Percentiles rank a stretch among this genome's conserved stretches.
Evolutionary conservation across 805 yeast genomes (phyloP).

Genomic region (Candida broadrunensis): DNA sequence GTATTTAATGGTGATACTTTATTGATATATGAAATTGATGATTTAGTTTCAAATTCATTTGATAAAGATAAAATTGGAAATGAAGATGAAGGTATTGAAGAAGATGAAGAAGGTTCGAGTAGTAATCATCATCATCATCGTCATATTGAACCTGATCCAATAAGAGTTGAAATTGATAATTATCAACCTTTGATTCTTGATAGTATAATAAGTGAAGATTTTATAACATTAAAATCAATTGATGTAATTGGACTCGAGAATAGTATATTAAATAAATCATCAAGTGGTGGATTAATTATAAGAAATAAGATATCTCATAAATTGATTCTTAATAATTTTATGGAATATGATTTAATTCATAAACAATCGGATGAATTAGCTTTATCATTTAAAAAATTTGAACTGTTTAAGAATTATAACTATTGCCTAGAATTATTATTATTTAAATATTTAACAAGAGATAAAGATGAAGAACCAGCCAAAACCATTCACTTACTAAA

Average conservation of each 20-base stretch:
- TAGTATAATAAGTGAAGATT: constrained; percentile 4
- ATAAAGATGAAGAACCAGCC: constrained; percentile 15
- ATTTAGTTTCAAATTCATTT: constrained; percentile 11
- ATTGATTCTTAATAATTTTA: constrained; percentile 44
- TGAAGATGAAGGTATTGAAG: constrained; percentile 11
- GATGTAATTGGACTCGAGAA: constrained; percentile 44
- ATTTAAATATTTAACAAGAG: constrained; percentile 36
- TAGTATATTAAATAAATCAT: constrained; percentile 19
- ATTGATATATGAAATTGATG: constrained; percentile 23
- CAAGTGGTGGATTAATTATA: constrained; percentile 23
- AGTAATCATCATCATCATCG: constrained; percentile 1
- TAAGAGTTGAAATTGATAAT: constrained; percentile 21
- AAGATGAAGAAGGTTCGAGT: constrained; percentile 9
- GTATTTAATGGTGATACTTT: constrained; percentile 39
- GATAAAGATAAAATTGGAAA: constrained; percentile 12
- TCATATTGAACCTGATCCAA: constrained; percentile 17
- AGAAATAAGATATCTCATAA: constrained; percentile 34
- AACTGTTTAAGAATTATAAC: constrained; percentile 39
- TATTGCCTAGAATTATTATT: constrained; percentile 50
- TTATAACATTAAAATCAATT: constrained; percentile 21
- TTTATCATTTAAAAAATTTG: constrained; percentile 28
- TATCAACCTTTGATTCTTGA: constrained; percentile 23
- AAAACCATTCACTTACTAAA: constrained; percentile 5
- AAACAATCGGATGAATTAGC: constrained; percentile 24
- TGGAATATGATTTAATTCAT: constrained; percentile 43